Evolutionary conservation across 2,329 filamentous ascomycete species (phyloP).

Genomic region (Stachybotrys elegans): DNA sequence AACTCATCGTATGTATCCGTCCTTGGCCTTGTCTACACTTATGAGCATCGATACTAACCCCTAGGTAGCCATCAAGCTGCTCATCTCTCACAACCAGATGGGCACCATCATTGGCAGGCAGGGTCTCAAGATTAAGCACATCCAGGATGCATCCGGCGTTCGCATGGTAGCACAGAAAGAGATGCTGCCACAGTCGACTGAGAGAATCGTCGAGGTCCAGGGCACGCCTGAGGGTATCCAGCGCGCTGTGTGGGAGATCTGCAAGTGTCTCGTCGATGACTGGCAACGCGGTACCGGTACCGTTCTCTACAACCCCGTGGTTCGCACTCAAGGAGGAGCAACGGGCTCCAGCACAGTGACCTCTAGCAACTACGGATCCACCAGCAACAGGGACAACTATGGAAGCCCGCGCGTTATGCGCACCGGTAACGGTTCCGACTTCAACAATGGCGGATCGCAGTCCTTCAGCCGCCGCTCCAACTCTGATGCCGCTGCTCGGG

Average conservation of each 20-base stretch:
- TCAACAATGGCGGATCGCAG: conserved; percentile 71
- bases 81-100: conserved; percentile 99
- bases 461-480: conserved; percentile 75
- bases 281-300: conserved; percentile 96
- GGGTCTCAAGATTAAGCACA: conserved; percentile 98
- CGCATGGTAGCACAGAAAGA: conserved; percentile 99
- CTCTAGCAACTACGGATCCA: conserved; percentile 29
- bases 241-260: conserved; percentile 96
- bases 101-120: conserved; percentile 97
- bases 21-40: too few relatives aligned
- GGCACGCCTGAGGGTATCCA: conserved; percentile 93
- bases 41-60: too few relatives aligned
- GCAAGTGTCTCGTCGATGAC: conserved; percentile 96
- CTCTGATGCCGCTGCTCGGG: conserved; percentile 73
- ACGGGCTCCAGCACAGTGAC: conserved; percentile 40
- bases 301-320: conserved; percentile 93
- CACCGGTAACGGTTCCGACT: conserved; percentile 95
- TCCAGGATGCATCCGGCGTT: conserved; percentile 92
- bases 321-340: conserved; percentile 77
- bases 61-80: conserved; percentile 89
- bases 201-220: conserved; percentile 95
- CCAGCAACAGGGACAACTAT: conserved; percentile 47
- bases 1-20: conserved; percentile 71
- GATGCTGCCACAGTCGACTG: conserved; percentile 97
- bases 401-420: conserved; percentile 74